Percentiles rank a stretch among this genome's conserved stretches.
These are phyloP conservation scores for Trypanosoma theileri DNA, from an alignment of 208 protist species.

Conservation along the genomic window DNA sequence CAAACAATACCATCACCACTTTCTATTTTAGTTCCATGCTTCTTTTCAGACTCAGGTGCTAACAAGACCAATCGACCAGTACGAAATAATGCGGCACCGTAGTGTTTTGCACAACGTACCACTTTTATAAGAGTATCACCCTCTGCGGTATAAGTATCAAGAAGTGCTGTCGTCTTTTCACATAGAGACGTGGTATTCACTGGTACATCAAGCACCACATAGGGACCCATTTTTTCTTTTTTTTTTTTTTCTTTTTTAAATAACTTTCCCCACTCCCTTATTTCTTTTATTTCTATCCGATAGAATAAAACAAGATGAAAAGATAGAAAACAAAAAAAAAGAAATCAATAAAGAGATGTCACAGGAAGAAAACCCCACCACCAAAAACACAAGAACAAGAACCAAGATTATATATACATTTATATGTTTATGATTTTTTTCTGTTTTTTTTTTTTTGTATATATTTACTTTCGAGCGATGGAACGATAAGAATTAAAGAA, in stretches of 20 bases:
- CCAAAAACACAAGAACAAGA: not conserved
- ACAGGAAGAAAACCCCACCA: not conserved
- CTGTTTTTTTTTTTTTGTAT: not conserved
- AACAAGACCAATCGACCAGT: constrained; percentile 49
- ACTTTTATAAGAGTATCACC: constrained; percentile 43
- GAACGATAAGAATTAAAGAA: too few relatives aligned
- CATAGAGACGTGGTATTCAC: not conserved
- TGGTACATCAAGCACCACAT: constrained; percentile 20
- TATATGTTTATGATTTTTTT: constrained; percentile 2
- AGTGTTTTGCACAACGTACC: constrained; percentile 39
- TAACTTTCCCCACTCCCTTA: too few relatives aligned
- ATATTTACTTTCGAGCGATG: too few relatives aligned
- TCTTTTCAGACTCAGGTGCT: constrained; percentile 23
- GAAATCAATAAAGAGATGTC: too few relatives aligned
- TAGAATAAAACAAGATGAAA: too few relatives aligned
- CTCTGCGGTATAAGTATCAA: constrained; percentile 23
- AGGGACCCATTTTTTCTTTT: constrained; percentile 6
- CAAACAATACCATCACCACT: constrained; percentile 42
- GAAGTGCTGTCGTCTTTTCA: constrained; percentile 19
- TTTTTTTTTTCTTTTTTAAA: not conserved
- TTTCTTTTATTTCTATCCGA: not conserved
- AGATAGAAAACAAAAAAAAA: too few relatives aligned
- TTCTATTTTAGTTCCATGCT: constrained; percentile 29
- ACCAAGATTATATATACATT: not conserved
- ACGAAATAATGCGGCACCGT: constrained; percentile 42